Conservation (phyloP, 768 basidiomycete genomes). For the Leccinum subgranulosum region DNA sequence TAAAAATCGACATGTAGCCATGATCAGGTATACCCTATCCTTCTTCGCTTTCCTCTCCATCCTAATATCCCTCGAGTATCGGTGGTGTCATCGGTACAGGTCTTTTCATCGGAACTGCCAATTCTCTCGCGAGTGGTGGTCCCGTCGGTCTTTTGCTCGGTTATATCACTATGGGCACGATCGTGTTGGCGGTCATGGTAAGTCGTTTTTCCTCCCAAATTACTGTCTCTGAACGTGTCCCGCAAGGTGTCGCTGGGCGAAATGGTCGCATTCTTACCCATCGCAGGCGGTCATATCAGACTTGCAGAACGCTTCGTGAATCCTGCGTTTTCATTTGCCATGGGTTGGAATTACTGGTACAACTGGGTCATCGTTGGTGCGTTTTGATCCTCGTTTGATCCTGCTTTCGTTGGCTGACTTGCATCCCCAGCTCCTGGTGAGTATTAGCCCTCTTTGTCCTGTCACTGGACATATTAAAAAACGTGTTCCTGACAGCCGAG, state of each 20-base stretch:
- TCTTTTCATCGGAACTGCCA: conserved; percentile 66
- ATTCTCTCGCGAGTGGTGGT: conserved; percentile 51
- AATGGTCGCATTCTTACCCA: conserved; percentile 69
- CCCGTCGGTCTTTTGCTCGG: conserved; percentile 76
- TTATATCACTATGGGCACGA: conserved; percentile 59
- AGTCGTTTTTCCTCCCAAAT: conserved; percentile 8
- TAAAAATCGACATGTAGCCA: conserved; percentile 77
- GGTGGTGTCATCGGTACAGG: conserved; percentile 59
- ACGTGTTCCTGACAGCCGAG: conserved; percentile 21
- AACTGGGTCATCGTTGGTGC: conserved; percentile 28
- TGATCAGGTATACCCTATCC: conserved; percentile 58
- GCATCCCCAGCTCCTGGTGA: conserved; percentile 25
- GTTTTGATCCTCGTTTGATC: neutral
- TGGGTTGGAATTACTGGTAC: conserved; percentile 57
- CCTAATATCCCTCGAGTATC: conserved; percentile 40
- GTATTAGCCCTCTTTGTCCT: neutral
- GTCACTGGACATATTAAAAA: neutral
- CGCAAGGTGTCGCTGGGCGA: conserved; percentile 56
- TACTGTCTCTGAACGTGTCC: neutral
- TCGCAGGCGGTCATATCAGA: conserved; percentile 79
- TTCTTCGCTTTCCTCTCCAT: neutral
- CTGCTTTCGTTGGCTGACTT: neutral
- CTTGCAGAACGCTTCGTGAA: conserved; percentile 82
- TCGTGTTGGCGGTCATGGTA: conserved; percentile 74
- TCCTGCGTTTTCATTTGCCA: conserved; percentile 58